These are phyloP conservation scores for Rehmannia glutinosa DNA, from an alignment of 257 asterid genomes.

Conservation along the genomic window DNA sequence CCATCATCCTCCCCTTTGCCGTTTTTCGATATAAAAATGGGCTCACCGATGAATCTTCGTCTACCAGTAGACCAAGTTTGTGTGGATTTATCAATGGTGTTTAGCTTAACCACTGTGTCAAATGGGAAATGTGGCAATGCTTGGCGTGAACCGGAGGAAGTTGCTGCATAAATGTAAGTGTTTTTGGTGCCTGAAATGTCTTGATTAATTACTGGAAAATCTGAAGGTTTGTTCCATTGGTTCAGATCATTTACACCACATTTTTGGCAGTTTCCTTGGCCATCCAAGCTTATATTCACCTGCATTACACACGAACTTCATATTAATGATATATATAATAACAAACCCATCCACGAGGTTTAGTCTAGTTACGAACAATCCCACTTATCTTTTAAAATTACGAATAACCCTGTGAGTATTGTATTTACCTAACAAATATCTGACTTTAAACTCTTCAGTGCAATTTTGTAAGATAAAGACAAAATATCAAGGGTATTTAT, in stretches of 20 bases:
- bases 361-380: too few relatives aligned
- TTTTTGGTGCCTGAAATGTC: constrained; percentile 55
- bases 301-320: constrained; percentile 22
- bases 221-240: constrained; percentile 67
- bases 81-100: constrained; percentile 38
- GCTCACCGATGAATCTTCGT: constrained; percentile 89
- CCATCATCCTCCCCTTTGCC: constrained; percentile 66
- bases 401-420: too few relatives aligned
- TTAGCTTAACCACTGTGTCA: constrained; percentile 76
- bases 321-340: not conserved
- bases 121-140: constrained; percentile 89
- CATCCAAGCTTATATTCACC: constrained; percentile 60
- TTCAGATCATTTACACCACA: constrained; percentile 50
- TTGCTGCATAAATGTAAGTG: constrained; percentile 64
- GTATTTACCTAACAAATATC: too few relatives aligned
- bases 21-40: constrained; percentile 57
- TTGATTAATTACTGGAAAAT: constrained; percentile 86
- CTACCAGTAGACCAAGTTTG: constrained; percentile 67
- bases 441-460: too few relatives aligned
- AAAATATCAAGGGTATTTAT: too few relatives aligned
- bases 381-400: too few relatives aligned
- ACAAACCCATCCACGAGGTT: too few relatives aligned
- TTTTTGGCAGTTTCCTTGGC: constrained; percentile 39
- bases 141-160: constrained; percentile 78
- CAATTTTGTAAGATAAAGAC: too few relatives aligned